Evolutionary conservation across 768 basidiomycete species (phyloP), one percentile per base, ranked within the genome.

Genomic region (Stropharia rugosoannulata): DNA sequence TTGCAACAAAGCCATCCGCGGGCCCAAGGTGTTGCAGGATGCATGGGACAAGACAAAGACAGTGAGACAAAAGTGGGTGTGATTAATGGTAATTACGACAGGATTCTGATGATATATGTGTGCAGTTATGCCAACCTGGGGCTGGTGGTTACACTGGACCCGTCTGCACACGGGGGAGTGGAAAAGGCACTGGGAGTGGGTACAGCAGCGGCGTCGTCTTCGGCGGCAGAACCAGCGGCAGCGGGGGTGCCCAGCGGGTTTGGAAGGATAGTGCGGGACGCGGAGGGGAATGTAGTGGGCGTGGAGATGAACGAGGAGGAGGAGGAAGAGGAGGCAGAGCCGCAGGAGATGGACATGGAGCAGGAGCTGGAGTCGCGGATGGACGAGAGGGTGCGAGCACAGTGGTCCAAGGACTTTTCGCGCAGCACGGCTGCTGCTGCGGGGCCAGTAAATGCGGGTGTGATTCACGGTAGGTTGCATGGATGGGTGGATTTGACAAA

Each of bases 41-140:
- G 85, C 86, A 53, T 98, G 95, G 95, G 90, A 98, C 70, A 84
- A 83, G 61, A 75, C 75, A 49, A 92, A 91, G 73, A 98, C 95
- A 10, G 86, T 95, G 15, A 82, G 81, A 59, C 95, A 98, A 82
- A 98, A 97, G 95, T 96, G 65, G 64, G 87, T 35, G 22, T 38
- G 36, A 46, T 35, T 57, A 22, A 32, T 42, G 36, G 37, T 45
- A 42, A 51, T 25, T 13, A 15, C 15, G 19, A 45, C 42, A 43
- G 40, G 12, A 16, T 19, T 41, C 27, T 43, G 22, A n/a, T 42
- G 4, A 9, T 32, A 15, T 19, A 36, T 7, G 11, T 43, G 45
- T 55, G 47, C 59, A 94, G 92, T 72, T 95, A 94, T 70, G 75
- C 82, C 62, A 79, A 86, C 18, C 78, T 95, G 57, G 90, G 92